phyloP scores from a whole-genome alignment of 2,329 filamentous ascomycete genomes.

The Byssochlamys sp. region DNA sequence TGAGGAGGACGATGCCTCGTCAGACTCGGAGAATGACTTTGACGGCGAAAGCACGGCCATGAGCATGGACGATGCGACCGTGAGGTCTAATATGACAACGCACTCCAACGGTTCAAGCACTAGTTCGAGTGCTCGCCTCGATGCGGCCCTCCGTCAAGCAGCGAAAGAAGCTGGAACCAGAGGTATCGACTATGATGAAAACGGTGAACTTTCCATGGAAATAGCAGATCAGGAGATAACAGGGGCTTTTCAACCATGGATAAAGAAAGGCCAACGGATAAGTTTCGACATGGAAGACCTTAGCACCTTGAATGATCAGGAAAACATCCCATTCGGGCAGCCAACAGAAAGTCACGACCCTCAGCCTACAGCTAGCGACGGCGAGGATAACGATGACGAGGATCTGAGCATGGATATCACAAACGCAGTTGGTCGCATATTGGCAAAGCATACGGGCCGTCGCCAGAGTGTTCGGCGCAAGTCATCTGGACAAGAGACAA shows the following conservation, averaged over 20 bases:
- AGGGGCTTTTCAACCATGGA: conserved; percentile 41
- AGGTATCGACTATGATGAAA: conserved; percentile 50
- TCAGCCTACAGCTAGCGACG: conserved; percentile 25
- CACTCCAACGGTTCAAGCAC: conserved; percentile 48
- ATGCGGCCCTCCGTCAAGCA: conserved; percentile 68
- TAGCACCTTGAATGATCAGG: conserved; percentile 36
- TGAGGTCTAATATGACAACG: conserved; percentile 55
- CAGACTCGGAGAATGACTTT: conserved; percentile 39
- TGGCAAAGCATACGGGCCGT: conserved; percentile 38
- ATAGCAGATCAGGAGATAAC: conserved; percentile 54
- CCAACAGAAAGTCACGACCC: conserved; percentile 2
- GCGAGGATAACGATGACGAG: conserved; percentile 44
- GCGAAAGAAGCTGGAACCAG: conserved; percentile 66
- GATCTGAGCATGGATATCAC: conserved; percentile 95
- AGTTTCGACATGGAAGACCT: conserved; percentile 35
- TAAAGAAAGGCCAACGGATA: conserved; percentile 33
- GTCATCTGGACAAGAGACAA: conserved; percentile 32
- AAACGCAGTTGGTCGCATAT: conserved; percentile 67
- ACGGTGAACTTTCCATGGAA: conserved; percentile 70
- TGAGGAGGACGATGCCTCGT: conserved; percentile 33
- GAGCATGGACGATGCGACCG: conserved; percentile 70
- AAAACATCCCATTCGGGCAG: conserved; percentile 31
- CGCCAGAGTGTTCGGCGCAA: conserved; percentile 34
- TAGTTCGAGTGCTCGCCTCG: conserved; percentile 62
- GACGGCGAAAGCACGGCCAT: conserved; percentile 66